A percentile compares a stretch with the other conserved stretches of the same genome.
Evolutionary conservation across 306 rosid genomes (phyloP).

Genomic region (Lathyrus tuberosus): DNA sequence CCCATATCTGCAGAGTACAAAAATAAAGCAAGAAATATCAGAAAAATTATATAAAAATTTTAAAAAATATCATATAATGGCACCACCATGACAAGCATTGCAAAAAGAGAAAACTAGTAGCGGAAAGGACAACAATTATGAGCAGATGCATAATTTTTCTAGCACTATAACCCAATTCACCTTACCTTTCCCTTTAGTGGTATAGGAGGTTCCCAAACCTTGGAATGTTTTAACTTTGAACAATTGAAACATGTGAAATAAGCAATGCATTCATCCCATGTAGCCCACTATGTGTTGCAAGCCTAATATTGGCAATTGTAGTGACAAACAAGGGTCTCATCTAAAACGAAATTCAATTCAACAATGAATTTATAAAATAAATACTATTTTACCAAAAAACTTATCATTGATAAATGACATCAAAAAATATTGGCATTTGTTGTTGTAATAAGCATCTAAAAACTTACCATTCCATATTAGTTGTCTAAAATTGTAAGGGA

Average conservation of each 20-base stretch:
- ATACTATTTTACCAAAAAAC: background rate
- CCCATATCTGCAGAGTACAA: no score
- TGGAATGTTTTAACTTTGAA: no score
- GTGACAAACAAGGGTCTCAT: constrained; percentile 89
- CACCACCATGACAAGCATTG: constrained; percentile 80
- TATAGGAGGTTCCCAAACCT: no score
- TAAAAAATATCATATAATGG: constrained; percentile 42
- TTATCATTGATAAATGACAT: constrained; percentile 9
- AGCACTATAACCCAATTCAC: no score
- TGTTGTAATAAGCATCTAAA: constrained; percentile 36
- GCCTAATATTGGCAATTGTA: constrained; percentile 83
- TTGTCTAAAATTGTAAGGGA: constrained; percentile 91
- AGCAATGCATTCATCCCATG: constrained; percentile 92
- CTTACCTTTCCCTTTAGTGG: no score
- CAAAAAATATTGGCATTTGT: constrained; percentile 5
- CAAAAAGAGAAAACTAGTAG: constrained; percentile 30
- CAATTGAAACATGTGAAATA: no score
- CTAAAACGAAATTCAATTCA: constrained; percentile 53
- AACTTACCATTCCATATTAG: constrained; percentile 83
- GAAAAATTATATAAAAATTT: constrained; percentile 4
- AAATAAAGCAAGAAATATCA: constrained; percentile 29
- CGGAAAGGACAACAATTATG: constrained; percentile 1
- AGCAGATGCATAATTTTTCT: no score
- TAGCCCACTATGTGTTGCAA: constrained; percentile 89
- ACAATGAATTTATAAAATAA: constrained; percentile 4